A percentile compares a stretch with the other conserved stretches of the same genome.
Conservation (phyloP, 306 rosid species). For the Dalbergia cochinchinensis region DNA sequence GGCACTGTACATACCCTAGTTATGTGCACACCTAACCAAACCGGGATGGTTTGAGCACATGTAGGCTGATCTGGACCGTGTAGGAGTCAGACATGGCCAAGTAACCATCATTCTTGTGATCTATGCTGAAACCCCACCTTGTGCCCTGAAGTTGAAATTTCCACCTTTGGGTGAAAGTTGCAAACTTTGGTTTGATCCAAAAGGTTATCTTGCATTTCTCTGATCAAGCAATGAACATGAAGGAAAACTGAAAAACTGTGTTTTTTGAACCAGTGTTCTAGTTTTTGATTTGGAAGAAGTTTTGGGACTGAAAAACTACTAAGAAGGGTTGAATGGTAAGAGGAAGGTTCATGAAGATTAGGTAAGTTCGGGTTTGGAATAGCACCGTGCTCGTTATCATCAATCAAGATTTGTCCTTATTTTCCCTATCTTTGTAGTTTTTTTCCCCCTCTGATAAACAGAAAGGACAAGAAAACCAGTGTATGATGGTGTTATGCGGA, state of each 20-base stretch:
- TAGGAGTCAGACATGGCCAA: conserved; percentile 41
- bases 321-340: background rate
- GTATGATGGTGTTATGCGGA: no score
- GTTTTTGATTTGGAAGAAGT: background rate
- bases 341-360: conserved; percentile 31
- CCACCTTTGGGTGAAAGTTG: conserved; percentile 40
- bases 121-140: conserved; percentile 27
- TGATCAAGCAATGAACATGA: background rate
- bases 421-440: no score
- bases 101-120: conserved; percentile 32
- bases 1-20: conserved; percentile 58
- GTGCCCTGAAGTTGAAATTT: background rate
- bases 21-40: conserved; percentile 63
- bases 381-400: no score
- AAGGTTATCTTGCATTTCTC: conserved; percentile 51
- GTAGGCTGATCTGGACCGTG: conserved; percentile 52
- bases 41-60: conserved; percentile 64
- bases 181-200: conserved; percentile 21
- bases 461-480: no score
- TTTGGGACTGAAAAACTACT: background rate
- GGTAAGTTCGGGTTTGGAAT: conserved; percentile 13
- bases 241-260: background rate
- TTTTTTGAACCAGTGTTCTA: background rate
- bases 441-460: no score
- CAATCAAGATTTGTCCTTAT: no score